Base-by-base conservation (phyloP, 78 protist genomes). In the Dictyostelium purpureum region DNA sequence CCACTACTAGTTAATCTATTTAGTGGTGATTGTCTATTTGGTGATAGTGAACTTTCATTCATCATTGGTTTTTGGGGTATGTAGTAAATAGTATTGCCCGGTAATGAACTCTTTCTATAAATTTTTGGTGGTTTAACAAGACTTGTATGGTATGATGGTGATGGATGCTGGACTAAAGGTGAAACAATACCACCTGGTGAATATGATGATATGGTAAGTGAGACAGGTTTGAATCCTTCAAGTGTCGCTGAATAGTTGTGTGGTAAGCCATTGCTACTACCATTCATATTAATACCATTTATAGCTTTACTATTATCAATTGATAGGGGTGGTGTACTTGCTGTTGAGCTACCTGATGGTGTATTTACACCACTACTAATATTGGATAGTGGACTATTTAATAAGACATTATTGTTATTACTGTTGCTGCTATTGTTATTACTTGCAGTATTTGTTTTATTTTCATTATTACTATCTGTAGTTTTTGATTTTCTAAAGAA, bases 131-230 rank as follows among this genome's bases (percentile, higher is more conserved):
- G 52, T 52, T 52, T 75, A 2, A 75, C 81, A 12, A 75, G 16
- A 75, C 59, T 43, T 11, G 81, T 75, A 24, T 42, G 61, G 16
- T 38, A 75, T 4, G 81, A 47, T 31, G 81, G 81, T 52, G 81
- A 75, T n/a, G 81, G 61, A 3, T 69, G 76, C 33, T 63, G 71
- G 18, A 63, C 71, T 21, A 31, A 31, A 21, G 71, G 71, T 63
- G 71, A 63, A 33, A 63, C 71, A 5, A 71, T 51, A 37, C 45
- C 76, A 67, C 35, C 24, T 40, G 79, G 79, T 28, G 79, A 73
- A 16, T 73, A 51, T 28, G 81, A 51, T 35, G 81, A 75, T 59
- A 75, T 75, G 0, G 81, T 51, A 33, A 51, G 28, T 21, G 67
- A 24, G 14, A 35, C 45, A 33, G 56, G 31, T 19, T 31, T 63